Conservation (phyloP, 148 eudicot genomes). For the Vaccinium macrocarpon region DNA sequence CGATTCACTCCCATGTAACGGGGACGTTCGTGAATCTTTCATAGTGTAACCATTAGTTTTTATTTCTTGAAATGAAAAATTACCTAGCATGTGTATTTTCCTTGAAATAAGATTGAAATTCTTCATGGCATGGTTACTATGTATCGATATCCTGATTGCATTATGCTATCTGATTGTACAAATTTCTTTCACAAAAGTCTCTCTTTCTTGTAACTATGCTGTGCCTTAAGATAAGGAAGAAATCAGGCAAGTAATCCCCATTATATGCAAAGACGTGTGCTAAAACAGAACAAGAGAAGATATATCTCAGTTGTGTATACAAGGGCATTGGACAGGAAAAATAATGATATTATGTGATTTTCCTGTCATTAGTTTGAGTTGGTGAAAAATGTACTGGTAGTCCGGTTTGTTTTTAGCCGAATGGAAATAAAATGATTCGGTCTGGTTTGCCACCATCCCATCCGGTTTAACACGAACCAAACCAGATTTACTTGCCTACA, state of each 20-base stretch:
- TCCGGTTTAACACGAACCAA: too few species aligned
- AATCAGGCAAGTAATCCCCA: background rate
- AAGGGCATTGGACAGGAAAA: background rate
- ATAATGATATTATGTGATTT: too few species aligned
- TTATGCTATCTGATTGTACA: background rate
- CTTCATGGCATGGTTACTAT: background rate
- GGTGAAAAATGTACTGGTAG: too few species aligned
- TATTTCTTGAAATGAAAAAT: background rate
- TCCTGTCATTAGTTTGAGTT: too few species aligned
- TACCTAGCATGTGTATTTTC: too few species aligned
- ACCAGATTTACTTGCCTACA: too few species aligned
- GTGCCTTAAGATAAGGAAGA: background rate
- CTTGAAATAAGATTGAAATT: too few species aligned
- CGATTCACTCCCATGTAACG: background rate
- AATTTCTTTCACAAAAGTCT: background rate
- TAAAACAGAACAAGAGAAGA: background rate
- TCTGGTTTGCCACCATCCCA: too few species aligned
- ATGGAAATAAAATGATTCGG: too few species aligned
- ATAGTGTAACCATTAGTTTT: background rate
- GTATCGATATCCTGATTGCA: background rate
- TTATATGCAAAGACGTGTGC: background rate
- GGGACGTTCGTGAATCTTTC: background rate
- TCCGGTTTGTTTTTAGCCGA: too few species aligned
- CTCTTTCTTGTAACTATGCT: too few species aligned
- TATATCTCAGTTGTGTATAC: background rate